These are phyloP conservation scores for Catharanthus roseus DNA, from an alignment of 257 asterid species.

Conservation along the genomic window DNA sequence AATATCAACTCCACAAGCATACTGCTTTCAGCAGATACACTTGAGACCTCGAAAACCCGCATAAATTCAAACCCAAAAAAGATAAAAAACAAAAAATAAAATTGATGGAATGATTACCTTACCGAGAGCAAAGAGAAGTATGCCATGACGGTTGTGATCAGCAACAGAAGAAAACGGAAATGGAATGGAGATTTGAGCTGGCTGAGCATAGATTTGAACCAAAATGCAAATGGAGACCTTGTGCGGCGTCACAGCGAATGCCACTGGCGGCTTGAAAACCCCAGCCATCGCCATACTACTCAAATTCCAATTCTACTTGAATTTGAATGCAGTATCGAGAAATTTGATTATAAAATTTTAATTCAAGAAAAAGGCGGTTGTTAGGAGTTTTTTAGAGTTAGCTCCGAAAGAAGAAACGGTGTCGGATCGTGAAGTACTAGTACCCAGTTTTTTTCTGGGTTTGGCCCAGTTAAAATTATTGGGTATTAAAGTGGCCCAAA, in stretches of 20 bases:
- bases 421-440: no score
- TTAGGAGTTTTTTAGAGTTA: no score
- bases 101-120: constrained; percentile 37
- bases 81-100: background rate
- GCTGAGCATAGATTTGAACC: constrained; percentile 77
- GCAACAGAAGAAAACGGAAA: constrained; percentile 82
- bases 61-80: background rate
- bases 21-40: background rate
- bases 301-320: background rate
- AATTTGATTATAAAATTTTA: no score
- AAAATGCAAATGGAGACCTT: constrained; percentile 75
- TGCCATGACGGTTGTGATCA: constrained; percentile 80
- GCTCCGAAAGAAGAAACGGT: no score
- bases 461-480: no score
- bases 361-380: no score
- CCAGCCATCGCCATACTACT: background rate
- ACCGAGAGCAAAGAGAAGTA: constrained; percentile 62
- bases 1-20: background rate
- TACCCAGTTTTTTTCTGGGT: no score
- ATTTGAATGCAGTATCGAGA: background rate
- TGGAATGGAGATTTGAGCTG: constrained; percentile 61
- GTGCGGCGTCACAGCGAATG: constrained; percentile 73
- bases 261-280: constrained; percentile 2
- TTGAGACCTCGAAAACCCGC: background rate
- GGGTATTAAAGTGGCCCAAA: no score